Evolutionary conservation across 2,329 filamentous ascomycete genomes (phyloP), one percentile per base, ranked within the genome.

Genomic region (Colletotrichum australisinense): DNA sequence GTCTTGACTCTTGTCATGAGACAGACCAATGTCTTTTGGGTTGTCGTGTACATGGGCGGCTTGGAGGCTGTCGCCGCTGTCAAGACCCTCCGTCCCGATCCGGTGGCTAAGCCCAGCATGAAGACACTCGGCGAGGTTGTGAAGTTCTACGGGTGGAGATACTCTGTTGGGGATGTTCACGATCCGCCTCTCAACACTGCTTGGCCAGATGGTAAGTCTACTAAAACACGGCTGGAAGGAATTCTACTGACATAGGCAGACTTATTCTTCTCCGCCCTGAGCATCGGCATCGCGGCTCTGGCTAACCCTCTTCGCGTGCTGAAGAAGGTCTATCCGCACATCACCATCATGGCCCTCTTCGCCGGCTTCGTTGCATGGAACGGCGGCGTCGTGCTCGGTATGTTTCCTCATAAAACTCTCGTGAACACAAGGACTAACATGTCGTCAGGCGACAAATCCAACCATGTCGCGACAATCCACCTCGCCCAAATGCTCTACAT

Each of bases 1-100:
- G 75, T 94, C 0, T 75, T 89, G 1, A 88, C 94, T 1, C 86
- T 99, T 24, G 84, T 89, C 2, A 97, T 98, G 86, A 89, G 97
- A 28, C 97, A 99, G 82, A 99, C 97, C 0, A 99, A 99, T 78
- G 93, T 98, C 69, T 98, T 99, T 80, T 99, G 97, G 97, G 92
- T 95, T 0, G 93, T 94, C 1, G 86, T 95, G 0, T 95, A 94
- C 78, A 90, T 95, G 78, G 93, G 93, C 24, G 92, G 88, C 6
- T 74, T 90, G 55, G 88, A 92, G 80, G 83, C 84, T 56, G 81
- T 90, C 2, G 86, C 88, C 76, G 86, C 83, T 22, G 82, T 90
- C 72, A 89, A 87, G 78, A 82, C 77, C 4, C 78, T 89, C 32
- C 80, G 78, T 19, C 83, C 83, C 0, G 71, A 78, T 24, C 75